These are phyloP conservation scores for Pyrus communis DNA, from an alignment of 306 rosid genomes.

Conservation along the genomic window DNA sequence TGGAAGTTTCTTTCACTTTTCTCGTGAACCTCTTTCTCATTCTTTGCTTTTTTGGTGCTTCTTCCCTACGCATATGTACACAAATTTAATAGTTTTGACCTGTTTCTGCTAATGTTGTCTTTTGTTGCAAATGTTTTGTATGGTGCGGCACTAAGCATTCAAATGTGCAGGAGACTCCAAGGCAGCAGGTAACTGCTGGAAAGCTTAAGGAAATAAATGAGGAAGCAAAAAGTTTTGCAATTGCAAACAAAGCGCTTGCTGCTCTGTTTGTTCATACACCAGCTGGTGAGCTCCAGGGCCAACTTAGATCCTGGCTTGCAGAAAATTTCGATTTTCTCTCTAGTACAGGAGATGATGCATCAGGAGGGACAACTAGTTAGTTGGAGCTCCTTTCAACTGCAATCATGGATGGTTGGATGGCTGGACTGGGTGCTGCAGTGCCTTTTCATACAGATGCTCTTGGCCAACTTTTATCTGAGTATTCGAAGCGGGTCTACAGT, in stretches of 20 bases:
- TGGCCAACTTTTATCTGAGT: slow-evolving; percentile 84
- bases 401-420: slow-evolving; percentile 99
- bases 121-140: slow-evolving; percentile 12
- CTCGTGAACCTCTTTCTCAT: neutral
- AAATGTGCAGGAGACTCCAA: slow-evolving; percentile 63
- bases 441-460: slow-evolving; percentile 94
- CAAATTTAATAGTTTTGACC: neutral
- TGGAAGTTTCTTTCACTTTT: neutral
- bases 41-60: neutral
- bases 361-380: slow-evolving; percentile 86
- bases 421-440: slow-evolving; percentile 95
- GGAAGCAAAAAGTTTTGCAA: slow-evolving; percentile 84
- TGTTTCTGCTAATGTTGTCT: slow-evolving; percentile 4
- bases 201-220: slow-evolving; percentile 92
- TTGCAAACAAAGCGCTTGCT: slow-evolving; percentile 88
- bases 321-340: slow-evolving; percentile 85
- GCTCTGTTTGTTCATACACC: slow-evolving; percentile 98
- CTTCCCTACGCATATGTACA: neutral
- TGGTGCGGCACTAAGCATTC: slow-evolving; percentile 11
- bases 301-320: slow-evolving; percentile 93
- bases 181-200: slow-evolving; percentile 95
- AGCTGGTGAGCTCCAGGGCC: slow-evolving; percentile 97
- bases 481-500: slow-evolving; percentile 81
- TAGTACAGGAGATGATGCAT: slow-evolving; percentile 61
- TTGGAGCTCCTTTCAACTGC: slow-evolving; percentile 99